These are phyloP conservation scores for Neurospora sp. DNA, from an alignment of 495 filamentous ascomycete species.

Conservation along the genomic window DNA sequence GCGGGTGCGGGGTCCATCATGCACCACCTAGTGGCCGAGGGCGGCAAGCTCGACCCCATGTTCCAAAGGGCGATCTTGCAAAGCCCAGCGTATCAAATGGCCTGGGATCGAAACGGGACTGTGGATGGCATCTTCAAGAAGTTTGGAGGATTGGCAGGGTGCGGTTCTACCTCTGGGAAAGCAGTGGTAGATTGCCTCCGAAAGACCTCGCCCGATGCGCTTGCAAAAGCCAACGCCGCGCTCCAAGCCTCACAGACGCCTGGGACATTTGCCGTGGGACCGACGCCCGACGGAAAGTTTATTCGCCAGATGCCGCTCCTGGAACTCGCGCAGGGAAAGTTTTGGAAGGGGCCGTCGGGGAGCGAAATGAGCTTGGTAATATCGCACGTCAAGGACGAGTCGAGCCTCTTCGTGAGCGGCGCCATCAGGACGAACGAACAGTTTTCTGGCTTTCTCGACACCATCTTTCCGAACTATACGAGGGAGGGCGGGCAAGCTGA, in stretches of 20 bases:
- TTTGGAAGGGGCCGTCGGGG: slow-evolving; percentile 27
- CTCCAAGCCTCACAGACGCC: slow-evolving; percentile 23
- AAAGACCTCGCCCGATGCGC: slow-evolving; percentile 20
- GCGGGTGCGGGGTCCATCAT: slow-evolving; percentile 56
- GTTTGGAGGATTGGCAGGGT: slow-evolving; percentile 37
- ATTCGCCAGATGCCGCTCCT: slow-evolving; percentile 35
- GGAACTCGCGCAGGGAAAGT: slow-evolving; percentile 35
- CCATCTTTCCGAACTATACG: slow-evolving; percentile 31
- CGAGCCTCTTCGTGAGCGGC: slow-evolving; percentile 28
- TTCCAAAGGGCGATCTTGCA: slow-evolving; percentile 38
- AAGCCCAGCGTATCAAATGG: slow-evolving; percentile 37
- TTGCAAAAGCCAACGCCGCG: slow-evolving; percentile 31
- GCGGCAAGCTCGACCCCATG: slow-evolving; percentile 38
- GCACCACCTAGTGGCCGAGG: slow-evolving; percentile 55
- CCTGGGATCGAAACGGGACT: slow-evolving; percentile 30
- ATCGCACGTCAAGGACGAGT: slow-evolving; percentile 32
- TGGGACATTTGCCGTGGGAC: slow-evolving; percentile 35
- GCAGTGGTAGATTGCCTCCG: slow-evolving; percentile 25
- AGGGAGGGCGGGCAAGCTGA: slow-evolving; percentile 19
- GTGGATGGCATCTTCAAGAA: slow-evolving; percentile 32
- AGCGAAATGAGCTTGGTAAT: slow-evolving; percentile 19
- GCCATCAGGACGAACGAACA: slow-evolving; percentile 42
- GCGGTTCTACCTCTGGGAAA: slow-evolving; percentile 22
- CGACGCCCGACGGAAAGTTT: slow-evolving; percentile 34
- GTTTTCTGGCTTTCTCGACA: slow-evolving; percentile 39